Evolutionary conservation across 768 basidiomycete genomes (phyloP), one percentile per base, ranked within the genome.

Genomic region (Podaxis mareebaensis): DNA sequence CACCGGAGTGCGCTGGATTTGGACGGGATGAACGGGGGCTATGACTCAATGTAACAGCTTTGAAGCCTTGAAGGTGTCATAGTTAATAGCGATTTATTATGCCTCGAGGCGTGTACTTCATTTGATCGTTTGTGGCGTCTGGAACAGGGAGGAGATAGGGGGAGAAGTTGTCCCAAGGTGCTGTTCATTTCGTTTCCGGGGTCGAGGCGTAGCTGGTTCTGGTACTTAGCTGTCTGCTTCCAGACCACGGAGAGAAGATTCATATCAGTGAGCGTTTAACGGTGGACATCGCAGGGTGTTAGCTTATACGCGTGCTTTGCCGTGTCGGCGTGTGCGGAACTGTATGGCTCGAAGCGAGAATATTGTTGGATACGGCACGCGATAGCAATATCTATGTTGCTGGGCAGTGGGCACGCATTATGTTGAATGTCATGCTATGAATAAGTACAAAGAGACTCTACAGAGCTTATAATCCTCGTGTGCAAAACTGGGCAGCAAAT

Each of bases 381-480:
- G 40, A 33, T 8, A 33, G 1, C 8, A 0, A 42, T 44, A 44
- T 42, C 40, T 13, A 44, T 44, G 42, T 44, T 44, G 15, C 42
- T 44, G 42, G 13, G 42, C 42, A 44, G 40, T 17, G 12, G 17
- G 17, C 13, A 42, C 3, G 12, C 17, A n/a, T 5, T 20, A 4
- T 46, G 44, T 17, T n/a, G 44, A 20, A 6, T 20, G 44, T 17
- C 44, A 28, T 8, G 13, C 22, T 51, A 51, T 51, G 49, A 51
- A 51, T 28, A 51, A 46, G 15, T 51, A 10, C 12, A 24, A 13
- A 51, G 7, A 24, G 26, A 24, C 24, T 24, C 49, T 5, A 24
- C 3, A 51, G 26, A 51, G 56, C 42, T 58, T 58, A 58, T 53
- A 53, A 26, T 58, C 40, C 56, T 58, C 56, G 56, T n/a, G 22